Base-by-base conservation (phyloP, 2,329 filamentous ascomycete genomes). In the Colletotrichum simmondsii region DNA sequence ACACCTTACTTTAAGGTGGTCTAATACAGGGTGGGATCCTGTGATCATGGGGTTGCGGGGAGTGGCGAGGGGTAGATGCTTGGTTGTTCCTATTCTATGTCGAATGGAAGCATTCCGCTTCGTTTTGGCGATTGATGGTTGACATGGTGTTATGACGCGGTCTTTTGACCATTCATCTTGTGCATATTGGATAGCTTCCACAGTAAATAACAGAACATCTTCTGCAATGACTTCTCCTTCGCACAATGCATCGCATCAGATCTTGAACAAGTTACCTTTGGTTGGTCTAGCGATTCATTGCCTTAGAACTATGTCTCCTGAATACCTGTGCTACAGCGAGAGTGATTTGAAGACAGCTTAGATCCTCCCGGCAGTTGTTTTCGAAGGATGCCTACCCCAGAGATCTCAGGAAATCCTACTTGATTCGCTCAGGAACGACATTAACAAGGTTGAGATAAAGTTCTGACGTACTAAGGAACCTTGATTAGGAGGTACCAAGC, bases 291-390 rank as follows among this genome's bases (percentile, higher is more conserved):
- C 5, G 30, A 11, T 42, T 19, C 2, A 7, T 42, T 42, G 5
- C 37, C 37, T 4, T 1, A 42, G 14, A 19, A 5, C 16, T 19
- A 7, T 3, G 11, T 0, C 32, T 35, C 0, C 11, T 12, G 3
- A 35, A 35, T 4, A 35, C 11, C 12, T 35, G 2, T 35, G 11
- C 32, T 35, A 35, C 4, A 12, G 32, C 32, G 11, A 35, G 2
- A 35, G 32, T 35, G 32, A 12, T 35, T 12, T 35, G 4, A 35
- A 35, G 32, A 35, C 32, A 12, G 32, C 10, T 35, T 35, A 8
- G 37, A 42, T 42, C 37, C 16, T 19, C 14, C 10, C 37, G 10
- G 37, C 5, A 42, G 37, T 42, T 19, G 1, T 7, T 49, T 11
- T 42, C 16, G 19, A 49, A 22, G 42, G 42, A 49, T 10, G 7